Conservation (phyloP, 2,329 filamentous ascomycete genomes). For the Fusarium ambrosium region DNA sequence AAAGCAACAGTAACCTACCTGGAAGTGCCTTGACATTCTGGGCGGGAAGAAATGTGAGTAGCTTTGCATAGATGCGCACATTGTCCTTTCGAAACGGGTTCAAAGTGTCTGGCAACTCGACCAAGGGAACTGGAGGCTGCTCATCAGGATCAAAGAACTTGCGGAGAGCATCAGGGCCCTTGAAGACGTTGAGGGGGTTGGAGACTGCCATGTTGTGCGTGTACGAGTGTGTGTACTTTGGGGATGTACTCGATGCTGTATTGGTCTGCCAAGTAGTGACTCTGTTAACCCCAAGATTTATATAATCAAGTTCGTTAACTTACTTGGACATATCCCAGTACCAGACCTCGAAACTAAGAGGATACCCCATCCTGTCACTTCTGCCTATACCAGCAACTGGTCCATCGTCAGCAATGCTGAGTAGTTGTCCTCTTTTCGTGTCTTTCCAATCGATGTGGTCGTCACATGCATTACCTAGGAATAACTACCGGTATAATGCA, state of each 20-base stretch:
- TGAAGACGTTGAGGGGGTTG: constrained; percentile 2
- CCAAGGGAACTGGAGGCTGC: constrained; percentile 1
- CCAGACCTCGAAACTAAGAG: background rate
- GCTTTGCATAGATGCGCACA: constrained; percentile 2
- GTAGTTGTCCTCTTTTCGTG: background rate
- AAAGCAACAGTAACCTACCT: background rate
- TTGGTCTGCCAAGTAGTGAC: background rate
- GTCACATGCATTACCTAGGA: background rate
- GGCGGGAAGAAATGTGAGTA: background rate
- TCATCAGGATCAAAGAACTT: constrained; percentile 2
- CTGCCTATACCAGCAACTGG: background rate
- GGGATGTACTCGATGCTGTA: background rate
- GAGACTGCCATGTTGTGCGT: background rate
- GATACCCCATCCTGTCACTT: background rate
- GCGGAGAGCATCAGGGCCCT: background rate
- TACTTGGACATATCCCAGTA: background rate
- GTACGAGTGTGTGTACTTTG: background rate
- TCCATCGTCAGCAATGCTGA: background rate
- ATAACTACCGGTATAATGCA: background rate
- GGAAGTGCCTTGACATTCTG: constrained; percentile 6
- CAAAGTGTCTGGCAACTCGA: background rate
- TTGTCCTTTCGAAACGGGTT: constrained; percentile 3
- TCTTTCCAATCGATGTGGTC: background rate
- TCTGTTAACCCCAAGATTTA: background rate
- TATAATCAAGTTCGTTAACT: background rate